phyloP scores from a whole-genome alignment of 345 rosid genomes.

The Ceriops tagal region DNA sequence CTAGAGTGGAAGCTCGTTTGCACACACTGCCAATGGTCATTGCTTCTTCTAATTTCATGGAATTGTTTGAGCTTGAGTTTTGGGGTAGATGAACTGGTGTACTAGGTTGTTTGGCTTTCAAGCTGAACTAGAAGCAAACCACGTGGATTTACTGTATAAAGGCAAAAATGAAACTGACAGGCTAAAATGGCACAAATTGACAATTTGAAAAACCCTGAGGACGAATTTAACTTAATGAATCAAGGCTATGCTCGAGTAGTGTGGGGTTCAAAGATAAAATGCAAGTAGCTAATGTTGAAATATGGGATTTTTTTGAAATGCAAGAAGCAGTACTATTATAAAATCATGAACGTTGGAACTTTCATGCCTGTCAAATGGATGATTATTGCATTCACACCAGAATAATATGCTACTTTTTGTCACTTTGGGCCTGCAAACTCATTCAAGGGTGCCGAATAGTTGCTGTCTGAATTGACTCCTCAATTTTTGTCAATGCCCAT shows the following conservation, averaged over 20 bases:
- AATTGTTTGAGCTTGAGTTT: background rate
- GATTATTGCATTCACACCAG: background rate
- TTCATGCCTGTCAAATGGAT: background rate
- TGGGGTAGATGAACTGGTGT: background rate
- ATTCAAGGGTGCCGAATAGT: background rate
- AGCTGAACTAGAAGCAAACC: background rate
- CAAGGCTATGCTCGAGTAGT: background rate
- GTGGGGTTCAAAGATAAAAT: background rate
- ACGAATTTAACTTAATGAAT: too few relatives aligned
- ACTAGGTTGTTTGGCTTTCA: background rate
- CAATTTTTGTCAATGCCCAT: too few relatives aligned
- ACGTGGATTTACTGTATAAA: background rate
- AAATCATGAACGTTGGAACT: background rate
- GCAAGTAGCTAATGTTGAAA: background rate
- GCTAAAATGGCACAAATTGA: background rate
- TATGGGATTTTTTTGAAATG: background rate
- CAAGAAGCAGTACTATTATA: background rate
- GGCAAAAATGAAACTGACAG: background rate
- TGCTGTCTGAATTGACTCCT: background rate
- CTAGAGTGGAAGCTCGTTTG: background rate
- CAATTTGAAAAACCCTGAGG: too few relatives aligned
- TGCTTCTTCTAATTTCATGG: too few relatives aligned
- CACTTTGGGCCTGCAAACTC: background rate
- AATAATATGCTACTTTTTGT: slow-evolving; percentile 6
- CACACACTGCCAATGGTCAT: background rate